Conservation (phyloP, 352 stramenopile genomes). For the Phytophthora cactorum region DNA sequence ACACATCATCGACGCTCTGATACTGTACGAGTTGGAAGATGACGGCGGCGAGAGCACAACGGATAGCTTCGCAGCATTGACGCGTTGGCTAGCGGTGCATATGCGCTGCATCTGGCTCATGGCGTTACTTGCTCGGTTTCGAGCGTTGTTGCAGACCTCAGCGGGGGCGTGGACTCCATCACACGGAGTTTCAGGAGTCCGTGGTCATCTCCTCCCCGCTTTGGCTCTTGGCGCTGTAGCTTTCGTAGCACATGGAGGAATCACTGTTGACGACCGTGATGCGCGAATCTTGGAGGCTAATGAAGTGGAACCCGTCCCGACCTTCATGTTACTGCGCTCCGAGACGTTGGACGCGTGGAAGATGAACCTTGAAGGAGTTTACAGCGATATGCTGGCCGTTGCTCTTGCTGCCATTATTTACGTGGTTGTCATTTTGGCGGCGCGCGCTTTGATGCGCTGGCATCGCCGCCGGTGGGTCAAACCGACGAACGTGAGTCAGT, state of each 20-base stretch:
- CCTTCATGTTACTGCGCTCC: slow-evolving; percentile 63
- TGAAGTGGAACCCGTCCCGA: slow-evolving; percentile 52
- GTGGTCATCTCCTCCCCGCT: slow-evolving; percentile 46
- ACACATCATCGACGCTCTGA: slow-evolving; percentile 57
- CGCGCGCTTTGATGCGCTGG: slow-evolving; percentile 31
- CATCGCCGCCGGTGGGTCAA: slow-evolving; percentile 32
- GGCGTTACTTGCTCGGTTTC: slow-evolving; percentile 46
- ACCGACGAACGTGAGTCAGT: slow-evolving; percentile 14
- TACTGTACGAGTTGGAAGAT: slow-evolving; percentile 61
- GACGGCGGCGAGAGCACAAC: slow-evolving; percentile 42
- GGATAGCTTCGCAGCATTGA: slow-evolving; percentile 40
- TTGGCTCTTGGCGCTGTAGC: slow-evolving; percentile 41
- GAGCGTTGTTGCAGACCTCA: slow-evolving; percentile 57
- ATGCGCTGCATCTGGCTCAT: slow-evolving; percentile 63
- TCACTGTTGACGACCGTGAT: slow-evolving; percentile 45
- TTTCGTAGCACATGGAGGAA: slow-evolving; percentile 45
- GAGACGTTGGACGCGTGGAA: slow-evolving; percentile 65
- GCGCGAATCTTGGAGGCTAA: slow-evolving; percentile 61
- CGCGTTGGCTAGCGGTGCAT: slow-evolving; percentile 47
- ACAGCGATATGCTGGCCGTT: slow-evolving; percentile 56
- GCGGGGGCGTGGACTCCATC: slow-evolving; percentile 54
- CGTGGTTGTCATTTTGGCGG: slow-evolving; percentile 30
- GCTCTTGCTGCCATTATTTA: slow-evolving; percentile 50
- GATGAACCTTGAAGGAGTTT: slow-evolving; percentile 61
- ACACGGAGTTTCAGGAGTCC: slow-evolving; percentile 48